phyloP scores from a whole-genome alignment of 202 grass and related monocot genomes.

The Carex sylvatica region DNA sequence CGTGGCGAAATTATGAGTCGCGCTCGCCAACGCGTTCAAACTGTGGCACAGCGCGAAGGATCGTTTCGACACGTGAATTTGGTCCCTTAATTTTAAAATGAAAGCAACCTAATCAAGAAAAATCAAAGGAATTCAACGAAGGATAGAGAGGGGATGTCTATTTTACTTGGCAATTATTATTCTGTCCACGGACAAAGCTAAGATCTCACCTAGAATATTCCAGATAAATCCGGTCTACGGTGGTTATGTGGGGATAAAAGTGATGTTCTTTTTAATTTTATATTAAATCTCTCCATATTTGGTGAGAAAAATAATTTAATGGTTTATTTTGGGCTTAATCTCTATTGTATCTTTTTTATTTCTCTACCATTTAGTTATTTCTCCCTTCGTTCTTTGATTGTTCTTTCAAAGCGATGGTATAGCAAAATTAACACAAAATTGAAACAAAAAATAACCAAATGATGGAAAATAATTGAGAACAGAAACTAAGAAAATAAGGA shows the following conservation, averaged over 20 bases:
- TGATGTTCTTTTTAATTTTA: background rate
- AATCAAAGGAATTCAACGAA: constrained; percentile 20
- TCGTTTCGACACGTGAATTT: constrained; percentile 32
- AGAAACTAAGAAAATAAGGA: no score
- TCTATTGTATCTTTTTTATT: background rate
- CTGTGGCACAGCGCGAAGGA: background rate
- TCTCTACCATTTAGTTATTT: no score
- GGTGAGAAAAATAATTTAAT: background rate
- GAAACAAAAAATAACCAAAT: no score
- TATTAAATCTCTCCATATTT: background rate
- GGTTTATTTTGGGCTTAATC: background rate
- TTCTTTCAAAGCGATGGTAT: background rate
- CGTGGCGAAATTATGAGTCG: background rate
- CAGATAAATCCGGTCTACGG: constrained; percentile 6
- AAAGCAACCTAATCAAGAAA: constrained; percentile 1
- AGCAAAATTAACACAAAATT: background rate
- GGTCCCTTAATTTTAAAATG: background rate
- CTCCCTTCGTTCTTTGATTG: background rate
- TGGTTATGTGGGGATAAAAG: background rate
- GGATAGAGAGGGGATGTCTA: constrained; percentile 10
- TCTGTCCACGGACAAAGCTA: constrained; percentile 9
- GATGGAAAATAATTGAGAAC: no score
- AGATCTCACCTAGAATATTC: background rate
- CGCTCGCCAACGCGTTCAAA: background rate
- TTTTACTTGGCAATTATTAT: background rate